phyloP scores from a whole-genome alignment of 176 grass and related monocot species.

The Themeda triandra region DNA sequence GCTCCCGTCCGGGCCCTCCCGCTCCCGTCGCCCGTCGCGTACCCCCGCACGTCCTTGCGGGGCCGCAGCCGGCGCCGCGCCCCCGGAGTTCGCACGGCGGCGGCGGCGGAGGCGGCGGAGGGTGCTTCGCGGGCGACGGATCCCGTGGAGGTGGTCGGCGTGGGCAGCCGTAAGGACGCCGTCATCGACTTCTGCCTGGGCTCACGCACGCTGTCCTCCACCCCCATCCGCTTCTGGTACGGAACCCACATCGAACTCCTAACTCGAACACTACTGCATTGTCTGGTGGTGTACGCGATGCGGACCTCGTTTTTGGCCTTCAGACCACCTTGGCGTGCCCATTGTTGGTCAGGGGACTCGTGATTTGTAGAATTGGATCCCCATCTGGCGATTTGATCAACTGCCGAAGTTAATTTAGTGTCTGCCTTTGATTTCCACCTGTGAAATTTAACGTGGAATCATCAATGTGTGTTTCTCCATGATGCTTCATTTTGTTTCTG shows the following conservation, averaged over 20 bases:
- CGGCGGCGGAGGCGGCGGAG: background rate
- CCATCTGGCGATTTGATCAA: background rate
- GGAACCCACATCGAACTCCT: background rate
- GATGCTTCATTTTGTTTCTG: background rate
- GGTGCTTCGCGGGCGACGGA: conserved; percentile 18
- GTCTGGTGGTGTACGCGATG: background rate
- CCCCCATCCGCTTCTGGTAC: conserved; percentile 83
- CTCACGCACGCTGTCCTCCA: conserved; percentile 60
- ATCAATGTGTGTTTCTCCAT: background rate
- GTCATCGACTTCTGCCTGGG: conserved; percentile 82
- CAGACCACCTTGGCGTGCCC: background rate
- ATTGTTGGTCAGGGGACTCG: conserved; percentile 2
- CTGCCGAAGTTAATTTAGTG: background rate
- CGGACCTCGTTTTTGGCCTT: background rate
- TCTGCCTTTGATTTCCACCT: background rate
- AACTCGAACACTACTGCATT: background rate
- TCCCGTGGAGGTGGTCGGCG: conserved; percentile 83
- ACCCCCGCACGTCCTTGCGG: background rate
- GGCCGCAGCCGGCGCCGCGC: background rate
- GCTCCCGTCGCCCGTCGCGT: conserved; percentile 28
- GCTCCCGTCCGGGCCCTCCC: conserved; percentile 22
- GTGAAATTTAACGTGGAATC: background rate
- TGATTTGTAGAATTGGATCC: background rate
- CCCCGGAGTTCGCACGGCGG: conserved; percentile 15
- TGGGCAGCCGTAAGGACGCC: conserved; percentile 88